phyloP scores from a whole-genome alignment of 192 early-diverging fungal genomes.

The Spizellomyces punctatus region DNA sequence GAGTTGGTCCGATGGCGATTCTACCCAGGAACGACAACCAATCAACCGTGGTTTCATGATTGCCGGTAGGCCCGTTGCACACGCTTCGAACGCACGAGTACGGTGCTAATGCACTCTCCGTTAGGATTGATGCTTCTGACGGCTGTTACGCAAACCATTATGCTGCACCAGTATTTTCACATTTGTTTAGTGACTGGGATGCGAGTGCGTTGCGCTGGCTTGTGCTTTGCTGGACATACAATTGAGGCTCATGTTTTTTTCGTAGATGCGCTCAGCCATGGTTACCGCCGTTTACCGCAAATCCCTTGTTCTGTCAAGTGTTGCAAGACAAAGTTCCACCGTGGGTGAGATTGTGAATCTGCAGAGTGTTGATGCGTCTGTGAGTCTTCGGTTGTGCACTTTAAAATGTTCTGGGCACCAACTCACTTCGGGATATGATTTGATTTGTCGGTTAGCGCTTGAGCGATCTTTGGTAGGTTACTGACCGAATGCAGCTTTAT shows the following conservation, averaged over 20 bases:
- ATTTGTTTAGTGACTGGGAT: constrained; percentile 76
- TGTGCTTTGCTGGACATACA: background rate
- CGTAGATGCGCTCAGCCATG: constrained; percentile 61
- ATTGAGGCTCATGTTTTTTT: background rate
- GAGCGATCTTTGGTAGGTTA: constrained; percentile 21
- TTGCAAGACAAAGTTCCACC: constrained; percentile 76
- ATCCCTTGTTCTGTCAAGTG: constrained; percentile 76
- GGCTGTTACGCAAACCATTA: constrained; percentile 73
- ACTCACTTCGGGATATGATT: background rate
- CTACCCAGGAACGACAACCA: constrained; percentile 50
- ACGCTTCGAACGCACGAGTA: background rate
- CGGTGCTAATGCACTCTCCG: constrained; percentile 7
- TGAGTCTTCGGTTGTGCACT: background rate
- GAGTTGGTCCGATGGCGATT: constrained; percentile 33
- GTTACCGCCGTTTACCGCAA: constrained; percentile 87
- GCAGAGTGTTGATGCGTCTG: constrained; percentile 54
- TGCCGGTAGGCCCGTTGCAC: constrained; percentile 46
- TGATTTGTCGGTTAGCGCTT: background rate
- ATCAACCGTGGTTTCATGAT: constrained; percentile 79
- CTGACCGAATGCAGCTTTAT: constrained; percentile 12
- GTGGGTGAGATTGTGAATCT: constrained; percentile 74
- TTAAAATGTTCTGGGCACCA: background rate
- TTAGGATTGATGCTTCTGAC: constrained; percentile 71
- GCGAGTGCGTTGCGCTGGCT: constrained; percentile 38
- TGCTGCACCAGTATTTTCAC: constrained; percentile 91